Evolutionary conservation across 257 asterid genomes (phyloP), one percentile per base, ranked within the genome.

Genomic region (Asclepias syriaca): DNA sequence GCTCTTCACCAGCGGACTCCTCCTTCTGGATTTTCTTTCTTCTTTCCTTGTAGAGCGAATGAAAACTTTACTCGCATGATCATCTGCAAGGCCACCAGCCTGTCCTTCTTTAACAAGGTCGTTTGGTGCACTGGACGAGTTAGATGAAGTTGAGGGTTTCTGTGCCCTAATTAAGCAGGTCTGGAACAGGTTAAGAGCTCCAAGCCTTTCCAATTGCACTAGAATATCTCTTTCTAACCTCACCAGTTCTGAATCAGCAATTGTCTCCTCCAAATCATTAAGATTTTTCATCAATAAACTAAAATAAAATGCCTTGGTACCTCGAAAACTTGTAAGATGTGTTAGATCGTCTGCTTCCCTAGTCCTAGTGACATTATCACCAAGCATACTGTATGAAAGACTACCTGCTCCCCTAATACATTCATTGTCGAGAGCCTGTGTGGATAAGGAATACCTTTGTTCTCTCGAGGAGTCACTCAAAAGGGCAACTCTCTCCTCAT

Each of bases 131-230:
- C 77, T 77, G 76, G 80, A 68, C 69, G 72, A 51, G 61, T 72
- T 78, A 73, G 32, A 70, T 27, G 64, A 69, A 71, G 40, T 75
- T 45, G 84, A 82, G 50, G 84, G 81, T 18, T 76, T 77, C 43
- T 79, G 70, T n/a, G 84, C 80, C 76, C 82, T 81, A 64, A 87
- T 82, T 61, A 88, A 81, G 80, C 86, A 83, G 60, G 83, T 77
- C 75, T 79, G 82, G 87, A 92, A 92, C 59, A 87, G 83, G 48
- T 86, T 82, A 69, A 88, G 85, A 79, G 96, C 97, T 74, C 98
- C 96, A 24, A 88, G 91, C 75, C 89, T 84, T 75, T 84, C 81
- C 78, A 92, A 73, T 56, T 90, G 89, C 81, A 85, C 82, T 73
- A 92, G 75, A 83, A 92, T 90, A 73, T 92, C 95, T 72, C 78